A percentile compares a stretch with the other conserved stretches of the same genome.
These are phyloP conservation scores for Albizia julibrissin DNA, from an alignment of 306 rosid genomes.

Conservation along the genomic window DNA sequence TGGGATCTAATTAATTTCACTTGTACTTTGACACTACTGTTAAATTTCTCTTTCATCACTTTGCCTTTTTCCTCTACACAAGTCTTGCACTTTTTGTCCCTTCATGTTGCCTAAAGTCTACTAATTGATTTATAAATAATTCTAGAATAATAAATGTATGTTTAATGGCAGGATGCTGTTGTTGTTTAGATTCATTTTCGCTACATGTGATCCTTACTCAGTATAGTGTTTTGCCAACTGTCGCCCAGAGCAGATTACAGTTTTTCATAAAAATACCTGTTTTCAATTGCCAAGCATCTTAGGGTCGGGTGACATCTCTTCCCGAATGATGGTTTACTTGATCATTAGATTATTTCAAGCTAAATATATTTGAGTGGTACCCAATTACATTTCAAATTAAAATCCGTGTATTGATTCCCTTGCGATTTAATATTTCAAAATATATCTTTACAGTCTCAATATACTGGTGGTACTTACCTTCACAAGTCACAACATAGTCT, in stretches of 20 bases:
- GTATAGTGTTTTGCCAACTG: neutral
- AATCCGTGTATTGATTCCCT: conserved; percentile 12
- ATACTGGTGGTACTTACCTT: conserved; percentile 12
- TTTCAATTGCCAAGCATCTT: neutral
- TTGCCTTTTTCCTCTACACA: neutral
- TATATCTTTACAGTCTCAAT: neutral
- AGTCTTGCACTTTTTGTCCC: neutral
- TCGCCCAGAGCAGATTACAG: neutral
- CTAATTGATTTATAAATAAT: neutral
- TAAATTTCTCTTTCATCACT: conserved; percentile 11
- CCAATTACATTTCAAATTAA: neutral
- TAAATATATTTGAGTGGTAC: neutral
- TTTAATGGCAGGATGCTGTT: neutral
- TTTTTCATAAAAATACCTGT: neutral
- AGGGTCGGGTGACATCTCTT: neutral
- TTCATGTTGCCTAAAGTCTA: neutral
- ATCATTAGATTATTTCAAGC: conserved; percentile 4
- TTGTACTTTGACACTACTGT: neutral
- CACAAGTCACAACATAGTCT: neutral
- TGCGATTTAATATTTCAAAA: neutral
- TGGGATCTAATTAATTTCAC: neutral
- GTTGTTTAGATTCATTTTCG: conserved; percentile 4
- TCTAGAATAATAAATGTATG: neutral
- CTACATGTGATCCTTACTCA: neutral
- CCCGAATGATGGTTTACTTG: neutral